Evolutionary conservation across 2,329 filamentous ascomycete species (phyloP).

Genomic region (Trichoderma endophyticum): DNA sequence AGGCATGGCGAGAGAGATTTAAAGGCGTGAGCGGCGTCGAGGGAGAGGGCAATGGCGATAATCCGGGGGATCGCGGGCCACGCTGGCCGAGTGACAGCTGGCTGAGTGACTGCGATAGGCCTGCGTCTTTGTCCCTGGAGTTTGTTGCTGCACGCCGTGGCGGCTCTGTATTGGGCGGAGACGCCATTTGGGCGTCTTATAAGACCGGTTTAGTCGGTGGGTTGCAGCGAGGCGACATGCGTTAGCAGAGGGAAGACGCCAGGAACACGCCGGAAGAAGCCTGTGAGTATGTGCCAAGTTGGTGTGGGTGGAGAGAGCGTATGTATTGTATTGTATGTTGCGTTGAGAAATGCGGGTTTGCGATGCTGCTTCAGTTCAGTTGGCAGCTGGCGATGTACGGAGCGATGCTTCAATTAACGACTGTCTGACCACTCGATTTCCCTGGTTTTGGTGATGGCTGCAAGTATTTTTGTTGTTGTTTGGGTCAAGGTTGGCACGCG

Average conservation of each 20-base stretch:
- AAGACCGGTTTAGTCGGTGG: conserved; percentile 1
- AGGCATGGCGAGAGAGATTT: conserved; percentile 37
- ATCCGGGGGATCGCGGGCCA: conserved; percentile 28
- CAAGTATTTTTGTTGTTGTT: not conserved
- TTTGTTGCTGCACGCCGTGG: conserved; percentile 32
- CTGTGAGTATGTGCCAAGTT: not conserved
- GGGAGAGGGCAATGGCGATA: conserved; percentile 25
- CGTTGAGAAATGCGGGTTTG: not conserved
- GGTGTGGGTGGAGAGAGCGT: not conserved
- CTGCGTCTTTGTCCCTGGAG: conserved; percentile 31
- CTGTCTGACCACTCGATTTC: not conserved
- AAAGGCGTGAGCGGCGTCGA: conserved; percentile 30
- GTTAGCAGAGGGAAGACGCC: not conserved
- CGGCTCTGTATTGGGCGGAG: conserved; percentile 29
- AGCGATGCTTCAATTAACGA: not conserved
- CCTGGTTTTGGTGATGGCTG: not conserved
- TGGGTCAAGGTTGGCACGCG: not conserved
- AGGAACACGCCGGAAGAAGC: conserved; percentile 9
- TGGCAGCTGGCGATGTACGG: not conserved
- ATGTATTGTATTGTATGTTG: not conserved
- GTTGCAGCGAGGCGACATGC: conserved; percentile 13
- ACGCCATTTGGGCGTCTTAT: conserved; percentile 28
- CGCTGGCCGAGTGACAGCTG: conserved; percentile 42
- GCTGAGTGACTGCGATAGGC: conserved; percentile 42
- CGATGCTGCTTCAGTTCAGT: not conserved